Evolutionary conservation across 768 basidiomycete species (phyloP).

Genomic region (Tulasnella sp.): DNA sequence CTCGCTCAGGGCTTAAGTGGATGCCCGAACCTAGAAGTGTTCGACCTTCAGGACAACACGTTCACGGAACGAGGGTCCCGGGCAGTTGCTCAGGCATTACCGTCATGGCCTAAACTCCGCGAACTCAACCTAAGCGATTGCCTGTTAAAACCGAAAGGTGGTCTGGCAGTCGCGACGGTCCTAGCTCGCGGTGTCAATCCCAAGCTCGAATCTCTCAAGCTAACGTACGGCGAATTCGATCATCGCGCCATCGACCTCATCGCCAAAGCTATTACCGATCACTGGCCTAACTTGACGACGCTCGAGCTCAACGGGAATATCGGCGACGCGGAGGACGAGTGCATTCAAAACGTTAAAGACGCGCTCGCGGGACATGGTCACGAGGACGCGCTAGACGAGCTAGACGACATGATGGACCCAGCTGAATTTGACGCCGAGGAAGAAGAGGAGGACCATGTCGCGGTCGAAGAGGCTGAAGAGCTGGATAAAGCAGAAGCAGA

Average conservation of each 20-base stretch:
- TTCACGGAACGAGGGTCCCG: slow-evolving; percentile 56
- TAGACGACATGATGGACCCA: slow-evolving; percentile 74
- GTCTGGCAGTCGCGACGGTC: slow-evolving; percentile 57
- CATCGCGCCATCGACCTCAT: slow-evolving; percentile 61
- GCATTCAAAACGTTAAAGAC: slow-evolving; percentile 41
- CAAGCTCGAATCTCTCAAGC: slow-evolving; percentile 66
- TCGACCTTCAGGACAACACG: slow-evolving; percentile 89
- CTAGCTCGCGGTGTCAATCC: slow-evolving; percentile 67
- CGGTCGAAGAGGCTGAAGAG: slow-evolving; percentile 35
- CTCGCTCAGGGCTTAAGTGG: slow-evolving; percentile 71
- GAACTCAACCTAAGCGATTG: slow-evolving; percentile 92
- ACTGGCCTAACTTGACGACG: slow-evolving; percentile 54
- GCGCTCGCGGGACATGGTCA: slow-evolving; percentile 45
- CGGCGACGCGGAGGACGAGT: slow-evolving; percentile 45
- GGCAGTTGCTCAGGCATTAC: slow-evolving; percentile 60
- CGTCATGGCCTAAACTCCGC: slow-evolving; percentile 64
- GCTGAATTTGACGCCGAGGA: slow-evolving; percentile 43
- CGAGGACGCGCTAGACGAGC: slow-evolving; percentile 78
- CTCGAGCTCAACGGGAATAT: slow-evolving; percentile 83
- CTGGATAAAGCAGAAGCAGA: slow-evolving; percentile 39
- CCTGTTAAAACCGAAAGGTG: slow-evolving; percentile 76
- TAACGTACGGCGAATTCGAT: slow-evolving; percentile 93
- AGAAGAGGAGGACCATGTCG: slow-evolving; percentile 28
- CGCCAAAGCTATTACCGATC: slow-evolving; percentile 57
- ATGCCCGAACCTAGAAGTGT: slow-evolving; percentile 59